These are phyloP conservation scores for Neurospora tetrasperma DNA, from an alignment of 495 filamentous ascomycete species.

Conservation along the genomic window DNA sequence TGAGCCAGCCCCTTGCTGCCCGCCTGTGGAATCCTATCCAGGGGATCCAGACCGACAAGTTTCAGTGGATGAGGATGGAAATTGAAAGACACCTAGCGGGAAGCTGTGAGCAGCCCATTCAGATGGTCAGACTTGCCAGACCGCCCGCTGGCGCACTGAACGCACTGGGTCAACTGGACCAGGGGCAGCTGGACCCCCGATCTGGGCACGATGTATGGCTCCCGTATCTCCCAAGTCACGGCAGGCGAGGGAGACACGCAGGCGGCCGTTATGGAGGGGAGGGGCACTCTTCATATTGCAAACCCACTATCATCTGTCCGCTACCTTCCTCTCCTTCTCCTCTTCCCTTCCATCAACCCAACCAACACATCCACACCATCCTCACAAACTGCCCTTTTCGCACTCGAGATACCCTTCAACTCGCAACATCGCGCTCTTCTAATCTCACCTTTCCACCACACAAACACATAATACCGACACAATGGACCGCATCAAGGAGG, in stretches of 20 bases:
- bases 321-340: constrained; percentile 14
- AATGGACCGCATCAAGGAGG: constrained; percentile 76
- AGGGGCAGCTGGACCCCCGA: background rate
- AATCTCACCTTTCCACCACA: constrained; percentile 4
- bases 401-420: background rate
- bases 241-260: constrained; percentile 6
- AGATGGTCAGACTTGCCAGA: constrained; percentile 1
- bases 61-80: background rate
- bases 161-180: background rate
- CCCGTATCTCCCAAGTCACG: background rate
- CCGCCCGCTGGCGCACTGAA: constrained; percentile 1
- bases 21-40: background rate
- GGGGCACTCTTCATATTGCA: constrained; percentile 24
- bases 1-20: background rate
- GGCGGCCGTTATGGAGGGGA: constrained; percentile 13
- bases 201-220: background rate
- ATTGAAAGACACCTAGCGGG: background rate
- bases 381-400: constrained; percentile 2
- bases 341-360: constrained; percentile 7
- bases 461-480: constrained; percentile 12
- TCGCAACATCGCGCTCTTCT: constrained; percentile 5
- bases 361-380: constrained; percentile 11
- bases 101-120: background rate
- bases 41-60: background rate
- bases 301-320: constrained; percentile 13